Evolutionary conservation across 495 filamentous ascomycete species (phyloP).

Genomic region (Oidiodendron maius): DNA sequence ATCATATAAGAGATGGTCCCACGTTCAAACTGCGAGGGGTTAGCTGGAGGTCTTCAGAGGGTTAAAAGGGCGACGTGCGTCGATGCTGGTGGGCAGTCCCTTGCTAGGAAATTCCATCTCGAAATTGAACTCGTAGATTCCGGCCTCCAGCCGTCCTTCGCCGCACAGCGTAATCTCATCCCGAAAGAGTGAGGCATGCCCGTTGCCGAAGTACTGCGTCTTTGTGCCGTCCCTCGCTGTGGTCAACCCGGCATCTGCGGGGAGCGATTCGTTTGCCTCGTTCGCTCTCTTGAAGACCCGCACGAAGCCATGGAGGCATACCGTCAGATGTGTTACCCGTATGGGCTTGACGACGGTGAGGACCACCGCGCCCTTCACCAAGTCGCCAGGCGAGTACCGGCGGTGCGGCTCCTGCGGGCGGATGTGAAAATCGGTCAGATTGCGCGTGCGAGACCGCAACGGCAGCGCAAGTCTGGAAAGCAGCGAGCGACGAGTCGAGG

Average conservation of each 20-base stretch:
- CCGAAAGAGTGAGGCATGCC: slow-evolving; percentile 79
- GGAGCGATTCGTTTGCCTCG: slow-evolving; percentile 52
- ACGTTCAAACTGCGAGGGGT: slow-evolving; percentile 72
- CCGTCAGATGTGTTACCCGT: slow-evolving; percentile 84
- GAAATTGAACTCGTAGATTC: slow-evolving; percentile 89
- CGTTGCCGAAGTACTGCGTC: slow-evolving; percentile 71
- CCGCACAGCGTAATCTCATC: slow-evolving; percentile 88
- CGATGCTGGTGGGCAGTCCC: slow-evolving; percentile 84
- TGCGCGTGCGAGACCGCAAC: slow-evolving; percentile 55
- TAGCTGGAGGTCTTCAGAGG: slow-evolving; percentile 16
- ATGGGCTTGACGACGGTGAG: slow-evolving; percentile 76
- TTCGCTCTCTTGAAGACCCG: slow-evolving; percentile 78
- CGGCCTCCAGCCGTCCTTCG: slow-evolving; percentile 78
- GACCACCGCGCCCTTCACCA: slow-evolving; percentile 66
- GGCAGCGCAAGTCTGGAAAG: slow-evolving; percentile 54
- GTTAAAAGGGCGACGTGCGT: slow-evolving; percentile 51
- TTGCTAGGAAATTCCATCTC: slow-evolving; percentile 74
- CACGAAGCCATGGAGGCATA: slow-evolving; percentile 82
- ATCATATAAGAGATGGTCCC: slow-evolving; percentile 89
- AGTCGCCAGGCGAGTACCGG: slow-evolving; percentile 64
- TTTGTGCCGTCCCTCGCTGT: slow-evolving; percentile 44
- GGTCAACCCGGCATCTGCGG: slow-evolving; percentile 34
- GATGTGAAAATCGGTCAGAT: slow-evolving; percentile 77
- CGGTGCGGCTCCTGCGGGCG: slow-evolving; percentile 81
- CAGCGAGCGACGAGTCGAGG: slow-evolving; percentile 35